Evolutionary conservation across 805 yeast genomes (phyloP), one percentile per base, ranked within the genome.

Genomic region (Scheffersomyces ergatensis): DNA sequence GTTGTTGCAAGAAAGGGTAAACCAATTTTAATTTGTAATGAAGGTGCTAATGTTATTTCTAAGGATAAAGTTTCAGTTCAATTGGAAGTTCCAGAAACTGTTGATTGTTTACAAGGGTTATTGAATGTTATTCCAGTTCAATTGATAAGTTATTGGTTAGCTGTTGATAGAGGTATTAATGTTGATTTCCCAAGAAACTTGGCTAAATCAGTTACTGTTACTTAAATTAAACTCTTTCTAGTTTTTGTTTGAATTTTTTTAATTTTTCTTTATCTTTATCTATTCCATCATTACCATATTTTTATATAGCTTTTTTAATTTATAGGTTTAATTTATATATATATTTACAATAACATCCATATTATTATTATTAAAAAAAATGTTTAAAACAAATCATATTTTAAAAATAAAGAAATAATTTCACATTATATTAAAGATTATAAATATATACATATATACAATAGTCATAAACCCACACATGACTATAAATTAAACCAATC

Each of bases 101-200:
- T 90, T 44, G 99, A 93, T 65, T 93, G 99, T 71, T 76, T 93
- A 65, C 99, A 93, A 74, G 99, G 99, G 35, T 73, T 93, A 57
- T 74, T 93, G 59, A 93, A 92, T 60, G 95, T 93, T 49, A 80
- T 93, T 55, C 99, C 99, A 41, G 66, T 93, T 61, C 99, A 93
- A 67, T 76, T 93, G 65, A 89, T 90, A 80, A 85, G 97, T 58
- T 93, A 93, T 72, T 90, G 96, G 93, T 77, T 93, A 57, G 97
- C 99, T 40, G 92, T 89, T 40, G 82, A 83, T 67, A 86, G 92
- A 61, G 98, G 97, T 31, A 84, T 87, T 53, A 96, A 93, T 60
- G 99, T 95, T 43, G 99, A 93, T 66, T 92, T 92, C 82, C 99
- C 99, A 51, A 82, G 99, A 71, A 93, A 93, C 74, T 78, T 93